Evolutionary conservation across 306 rosid genomes (phyloP).

Genomic region (Alnus glutinosa): DNA sequence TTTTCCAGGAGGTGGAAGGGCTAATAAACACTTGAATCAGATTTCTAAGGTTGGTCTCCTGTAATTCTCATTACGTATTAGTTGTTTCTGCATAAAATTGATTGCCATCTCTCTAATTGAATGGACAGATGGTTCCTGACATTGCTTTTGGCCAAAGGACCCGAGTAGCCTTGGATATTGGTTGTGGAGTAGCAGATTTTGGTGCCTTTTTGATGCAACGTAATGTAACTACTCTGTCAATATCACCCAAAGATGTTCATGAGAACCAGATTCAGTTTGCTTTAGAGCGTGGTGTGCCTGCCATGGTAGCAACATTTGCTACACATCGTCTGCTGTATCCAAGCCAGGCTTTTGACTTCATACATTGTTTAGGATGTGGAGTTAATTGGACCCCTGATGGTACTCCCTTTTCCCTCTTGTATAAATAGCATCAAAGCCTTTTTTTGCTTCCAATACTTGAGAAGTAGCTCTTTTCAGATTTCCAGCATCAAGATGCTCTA

Average conservation of each 20-base stretch:
- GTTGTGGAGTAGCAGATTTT: conserved; percentile 91
- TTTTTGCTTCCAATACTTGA: conserved; percentile 16
- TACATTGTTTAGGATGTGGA: conserved; percentile 89
- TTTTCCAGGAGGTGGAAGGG: conserved; percentile 85
- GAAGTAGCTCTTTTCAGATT: conserved; percentile 4
- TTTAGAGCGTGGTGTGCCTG: conserved; percentile 95
- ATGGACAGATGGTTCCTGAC: conserved; percentile 76
- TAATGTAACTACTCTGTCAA: conserved; percentile 69
- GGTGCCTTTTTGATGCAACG: conserved; percentile 80
- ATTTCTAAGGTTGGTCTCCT: conserved; percentile 59
- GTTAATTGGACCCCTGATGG: conserved; percentile 90
- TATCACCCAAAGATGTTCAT: conserved; percentile 83
- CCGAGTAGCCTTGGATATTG: conserved; percentile 76
- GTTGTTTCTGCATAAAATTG: conserved; percentile 13
- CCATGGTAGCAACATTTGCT: conserved; percentile 70
- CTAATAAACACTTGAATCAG: conserved; percentile 70
- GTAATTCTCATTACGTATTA: conserved; percentile 8
- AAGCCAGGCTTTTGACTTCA: conserved; percentile 92
- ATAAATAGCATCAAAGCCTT: not conserved
- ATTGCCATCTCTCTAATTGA: conserved; percentile 21
- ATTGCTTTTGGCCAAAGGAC: conserved; percentile 69
- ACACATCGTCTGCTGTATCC: conserved; percentile 69
- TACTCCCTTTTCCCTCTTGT: conserved; percentile 29
- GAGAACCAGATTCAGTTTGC: conserved; percentile 94
- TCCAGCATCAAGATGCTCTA: conserved; percentile 22